These are phyloP conservation scores for Elsinoe ampelina DNA, from an alignment of 2,329 filamentous ascomycete species.

Conservation along the genomic window DNA sequence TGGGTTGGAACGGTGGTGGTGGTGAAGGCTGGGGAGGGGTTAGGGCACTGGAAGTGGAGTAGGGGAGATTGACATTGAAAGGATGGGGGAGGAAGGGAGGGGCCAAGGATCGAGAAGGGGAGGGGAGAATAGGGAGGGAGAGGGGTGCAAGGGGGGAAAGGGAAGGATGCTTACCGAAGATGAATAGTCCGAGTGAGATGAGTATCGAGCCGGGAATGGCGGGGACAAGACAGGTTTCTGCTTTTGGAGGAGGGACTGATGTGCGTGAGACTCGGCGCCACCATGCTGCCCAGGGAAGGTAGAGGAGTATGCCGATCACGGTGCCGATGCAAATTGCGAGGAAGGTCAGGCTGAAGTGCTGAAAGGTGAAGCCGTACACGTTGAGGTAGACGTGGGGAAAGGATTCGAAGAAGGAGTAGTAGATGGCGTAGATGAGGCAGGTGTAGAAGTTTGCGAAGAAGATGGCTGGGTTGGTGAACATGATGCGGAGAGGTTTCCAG, in stretches of 20 bases:
- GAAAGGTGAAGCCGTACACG: constrained; percentile 51
- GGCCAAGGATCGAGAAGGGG: no score
- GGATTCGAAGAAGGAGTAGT: constrained; percentile 51
- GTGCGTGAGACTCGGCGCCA: constrained; percentile 15
- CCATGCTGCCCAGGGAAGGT: constrained; percentile 19
- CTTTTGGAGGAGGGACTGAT: constrained; percentile 21
- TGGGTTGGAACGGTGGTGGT: constrained; percentile 21
- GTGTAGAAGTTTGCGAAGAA: constrained; percentile 38
- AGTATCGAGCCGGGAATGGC: constrained; percentile 25
- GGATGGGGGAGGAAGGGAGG: no score
- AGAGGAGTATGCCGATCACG: constrained; percentile 37
- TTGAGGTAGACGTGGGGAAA: constrained; percentile 55
- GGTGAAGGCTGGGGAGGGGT: constrained; percentile 21
- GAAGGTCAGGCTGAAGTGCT: constrained; percentile 52
- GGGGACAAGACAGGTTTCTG: constrained; percentile 26
- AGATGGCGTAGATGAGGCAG: constrained; percentile 37
- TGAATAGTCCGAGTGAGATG: constrained; percentile 26
- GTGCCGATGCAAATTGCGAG: constrained; percentile 51
- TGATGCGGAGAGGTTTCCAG: constrained; percentile 52
- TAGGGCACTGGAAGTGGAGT: background rate
- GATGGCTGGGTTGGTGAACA: constrained; percentile 47
- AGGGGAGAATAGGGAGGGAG: no score
- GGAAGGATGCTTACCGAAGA: constrained; percentile 24
- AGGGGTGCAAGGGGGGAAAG: no score
- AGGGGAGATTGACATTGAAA: no score